Percentiles rank a stretch among this genome's conserved stretches.
Conservation (phyloP, 306 rosid genomes). For the Pterocarpus santalinus region DNA sequence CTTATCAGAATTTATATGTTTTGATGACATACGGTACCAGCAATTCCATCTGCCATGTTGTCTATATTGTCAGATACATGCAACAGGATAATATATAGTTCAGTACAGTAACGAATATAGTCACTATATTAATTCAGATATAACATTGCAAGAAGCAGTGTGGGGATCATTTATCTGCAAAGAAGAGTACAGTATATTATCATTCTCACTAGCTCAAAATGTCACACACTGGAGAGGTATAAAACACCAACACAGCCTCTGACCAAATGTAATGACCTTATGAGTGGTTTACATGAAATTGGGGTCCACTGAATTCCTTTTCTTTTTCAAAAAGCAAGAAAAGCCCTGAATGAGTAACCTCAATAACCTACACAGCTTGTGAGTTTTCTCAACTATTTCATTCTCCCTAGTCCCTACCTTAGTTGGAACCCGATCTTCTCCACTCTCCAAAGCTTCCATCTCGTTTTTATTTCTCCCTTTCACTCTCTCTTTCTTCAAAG, state of each 20-base stretch:
- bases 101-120: background rate
- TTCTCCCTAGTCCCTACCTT: conserved; percentile 38
- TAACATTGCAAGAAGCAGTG: background rate
- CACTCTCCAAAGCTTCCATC: background rate
- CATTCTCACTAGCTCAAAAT: background rate
- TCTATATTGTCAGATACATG: background rate
- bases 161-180: background rate
- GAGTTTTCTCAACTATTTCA: conserved; percentile 33
- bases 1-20: background rate
- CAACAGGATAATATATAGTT: background rate
- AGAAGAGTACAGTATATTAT: background rate
- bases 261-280: conserved; percentile 36
- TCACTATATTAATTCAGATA: conserved; percentile 25
- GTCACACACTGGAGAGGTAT: conserved; percentile 28
- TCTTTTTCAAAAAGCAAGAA: conserved; percentile 23
- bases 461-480: too few relatives aligned
- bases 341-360: conserved; percentile 17
- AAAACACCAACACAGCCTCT: conserved; percentile 34
- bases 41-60: background rate
- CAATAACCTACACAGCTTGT: conserved; percentile 27
- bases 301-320: conserved; percentile 46
- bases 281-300: conserved; percentile 53
- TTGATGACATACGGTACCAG: background rate
- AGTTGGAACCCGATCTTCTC: conserved; percentile 23
- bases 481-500: too few relatives aligned